A percentile compares a stretch with the other conserved stretches of the same genome.
Evolutionary conservation across 441 rosid species (phyloP).

Genomic region (Arabidopsis lyrata): DNA sequence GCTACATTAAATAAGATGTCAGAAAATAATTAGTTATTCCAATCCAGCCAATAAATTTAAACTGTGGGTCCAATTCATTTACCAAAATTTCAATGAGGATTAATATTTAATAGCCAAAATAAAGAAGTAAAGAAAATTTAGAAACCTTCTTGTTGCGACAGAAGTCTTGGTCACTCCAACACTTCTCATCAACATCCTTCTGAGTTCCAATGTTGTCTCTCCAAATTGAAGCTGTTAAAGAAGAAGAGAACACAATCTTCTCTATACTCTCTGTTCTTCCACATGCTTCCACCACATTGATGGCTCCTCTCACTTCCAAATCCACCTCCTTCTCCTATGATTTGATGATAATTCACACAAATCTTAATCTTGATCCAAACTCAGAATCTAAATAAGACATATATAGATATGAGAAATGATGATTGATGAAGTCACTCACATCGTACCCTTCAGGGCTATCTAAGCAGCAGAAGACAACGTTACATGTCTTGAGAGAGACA

Average conservation of each 20-base stretch:
- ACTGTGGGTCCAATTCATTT: slow-evolving; percentile 21
- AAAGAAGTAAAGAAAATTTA: not conserved
- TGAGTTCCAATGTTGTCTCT: slow-evolving; percentile 67
- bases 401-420: not conserved
- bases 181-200: slow-evolving; percentile 79
- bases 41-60: slow-evolving; percentile 21
- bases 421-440: slow-evolving; percentile 49
- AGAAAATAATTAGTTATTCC: slow-evolving; percentile 9
- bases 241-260: slow-evolving; percentile 78
- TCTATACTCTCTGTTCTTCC: slow-evolving; percentile 72
- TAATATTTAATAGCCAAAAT: slow-evolving; percentile 2
- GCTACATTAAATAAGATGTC: slow-evolving; percentile 24
- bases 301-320: slow-evolving; percentile 87
- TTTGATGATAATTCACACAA: slow-evolving; percentile 4
- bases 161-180: slow-evolving; percentile 78
- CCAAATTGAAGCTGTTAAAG: slow-evolving; percentile 87
- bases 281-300: slow-evolving; percentile 87
- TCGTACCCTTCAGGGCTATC: slow-evolving; percentile 76
- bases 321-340: slow-evolving; percentile 54
- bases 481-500: slow-evolving; percentile 69
- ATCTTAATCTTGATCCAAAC: slow-evolving; percentile 5
- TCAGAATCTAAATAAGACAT: slow-evolving; percentile 13
- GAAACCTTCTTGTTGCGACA: slow-evolving; percentile 79
- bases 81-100: slow-evolving; percentile 5
- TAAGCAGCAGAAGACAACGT: slow-evolving; percentile 74